A percentile compares a stretch with the other conserved stretches of the same genome.
phyloP scores from a whole-genome alignment of 345 rosid species.

The Boechera stricta region DNA sequence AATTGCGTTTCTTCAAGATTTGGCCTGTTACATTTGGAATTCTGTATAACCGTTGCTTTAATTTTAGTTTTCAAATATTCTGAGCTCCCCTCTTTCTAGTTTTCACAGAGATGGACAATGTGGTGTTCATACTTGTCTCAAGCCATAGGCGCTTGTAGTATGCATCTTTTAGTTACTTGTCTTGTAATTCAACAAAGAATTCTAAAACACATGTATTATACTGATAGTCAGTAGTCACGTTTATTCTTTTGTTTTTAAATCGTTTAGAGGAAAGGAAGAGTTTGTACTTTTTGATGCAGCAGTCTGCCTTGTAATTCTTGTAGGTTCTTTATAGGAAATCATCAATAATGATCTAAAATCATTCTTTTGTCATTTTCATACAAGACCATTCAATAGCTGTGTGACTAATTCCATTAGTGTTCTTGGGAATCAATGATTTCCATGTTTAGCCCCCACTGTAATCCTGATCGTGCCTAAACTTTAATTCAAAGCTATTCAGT shows the following conservation, averaged over 20 bases:
- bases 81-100: too few species aligned
- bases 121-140: too few species aligned
- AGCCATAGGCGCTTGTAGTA: too few species aligned
- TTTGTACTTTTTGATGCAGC: background rate
- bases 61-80: too few species aligned
- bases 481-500: background rate
- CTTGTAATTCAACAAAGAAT: too few species aligned
- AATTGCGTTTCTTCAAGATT: background rate
- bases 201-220: background rate
- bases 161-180: too few species aligned
- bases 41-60: too few species aligned
- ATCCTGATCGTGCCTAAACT: background rate
- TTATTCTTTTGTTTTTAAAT: background rate
- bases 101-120: too few species aligned
- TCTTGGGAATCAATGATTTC: background rate
- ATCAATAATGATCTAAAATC: background rate
- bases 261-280: background rate
- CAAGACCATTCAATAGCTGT: background rate
- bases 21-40: background rate
- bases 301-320: background rate
- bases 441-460: conserved; percentile 23
- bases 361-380: background rate
- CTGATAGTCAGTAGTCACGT: background rate
- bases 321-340: background rate
- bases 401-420: background rate